Base-by-base conservation (phyloP, 352 stramenopile species). In the Phytophthora hibernalis region DNA sequence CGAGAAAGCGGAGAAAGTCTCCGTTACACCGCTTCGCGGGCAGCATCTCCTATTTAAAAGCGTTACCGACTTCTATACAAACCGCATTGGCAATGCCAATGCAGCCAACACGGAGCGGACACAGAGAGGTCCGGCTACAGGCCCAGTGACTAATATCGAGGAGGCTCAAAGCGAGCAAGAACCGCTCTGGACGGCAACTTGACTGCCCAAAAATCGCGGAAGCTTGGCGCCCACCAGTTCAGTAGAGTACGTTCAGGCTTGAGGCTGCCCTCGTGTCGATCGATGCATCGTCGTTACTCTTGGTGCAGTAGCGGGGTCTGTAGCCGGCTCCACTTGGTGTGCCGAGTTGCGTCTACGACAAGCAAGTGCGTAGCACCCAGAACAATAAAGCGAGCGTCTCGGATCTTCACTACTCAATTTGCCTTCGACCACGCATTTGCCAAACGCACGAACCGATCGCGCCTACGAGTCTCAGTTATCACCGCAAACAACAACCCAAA, bases 231-330 rank as follows among this genome's bases (percentile, higher is more conserved):
- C n/a, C 21, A 33, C 63, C 61, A 33, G 65, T 78, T 78, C 70
- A 75, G 70, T 78, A 69, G 70, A 78, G 65, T 78, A 63, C 70
- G 65, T 57, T 78, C 12, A 33, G 26, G 60, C 55, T 75, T 62
- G 60, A 77, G 65, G 70, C 45, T 47, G 65, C 58, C 53, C 49
- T 49, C 33, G 57, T 20, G 31, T 52, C 31, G 54, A 47, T 75
- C 66, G 70, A 65, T 58, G 37, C 66, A 63, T 78, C 67, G 70
- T 77, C 31, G 45, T 57, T 74, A 72, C 51, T 72, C 45, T 77
- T 67, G 70, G 55, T 77, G 60, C 21, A 63, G 56, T 70, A 61
- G 68, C 51, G 47, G 33, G 54, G 53, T 28, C n/a, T 50, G 62
- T 68, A 49, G 62, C 42, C 57, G 56, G 54, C 43, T 57, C 47